Evolutionary conservation across 345 rosid species (phyloP).

Genomic region (Raphanus raphanistrum): DNA sequence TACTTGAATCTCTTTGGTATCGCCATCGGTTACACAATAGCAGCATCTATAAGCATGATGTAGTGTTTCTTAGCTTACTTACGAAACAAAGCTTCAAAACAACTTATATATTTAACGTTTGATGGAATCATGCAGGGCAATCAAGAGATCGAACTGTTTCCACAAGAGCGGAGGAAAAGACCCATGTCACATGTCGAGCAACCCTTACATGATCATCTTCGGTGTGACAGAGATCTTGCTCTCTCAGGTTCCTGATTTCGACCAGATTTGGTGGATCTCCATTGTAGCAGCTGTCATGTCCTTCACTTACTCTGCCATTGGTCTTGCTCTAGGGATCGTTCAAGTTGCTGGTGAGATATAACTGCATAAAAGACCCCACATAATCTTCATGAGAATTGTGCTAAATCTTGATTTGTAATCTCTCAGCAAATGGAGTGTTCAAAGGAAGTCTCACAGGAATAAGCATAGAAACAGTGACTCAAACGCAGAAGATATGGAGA

Average conservation of each 20-base stretch:
- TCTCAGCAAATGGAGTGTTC: constrained; percentile 51
- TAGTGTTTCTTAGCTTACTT: constrained; percentile 23
- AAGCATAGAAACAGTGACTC: constrained; percentile 60
- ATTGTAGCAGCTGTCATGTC: constrained; percentile 92
- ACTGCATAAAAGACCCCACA: neutral
- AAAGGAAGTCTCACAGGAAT: constrained; percentile 78
- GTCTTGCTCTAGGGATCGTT: constrained; percentile 78
- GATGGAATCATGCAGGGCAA: constrained; percentile 55
- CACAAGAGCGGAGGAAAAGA: constrained; percentile 60
- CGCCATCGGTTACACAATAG: constrained; percentile 72
- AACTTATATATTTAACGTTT: neutral
- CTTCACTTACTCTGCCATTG: constrained; percentile 87
- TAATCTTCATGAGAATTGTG: neutral
- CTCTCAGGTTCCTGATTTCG: constrained; percentile 82
- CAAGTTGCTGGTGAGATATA: constrained; percentile 54
- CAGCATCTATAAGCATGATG: constrained; percentile 85
- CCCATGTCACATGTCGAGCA: constrained; percentile 67
- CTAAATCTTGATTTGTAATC: neutral
- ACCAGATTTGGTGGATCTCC: constrained; percentile 91
- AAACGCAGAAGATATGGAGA: constrained; percentile 74
- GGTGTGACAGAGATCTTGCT: constrained; percentile 64
- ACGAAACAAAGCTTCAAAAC: neutral
- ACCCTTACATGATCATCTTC: constrained; percentile 73
- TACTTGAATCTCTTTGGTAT: constrained; percentile 70
- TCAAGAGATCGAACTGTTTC: constrained; percentile 74